These are phyloP conservation scores for Tillandsia fasciculata DNA, from an alignment of 176 grass and related monocot genomes.

Conservation along the genomic window DNA sequence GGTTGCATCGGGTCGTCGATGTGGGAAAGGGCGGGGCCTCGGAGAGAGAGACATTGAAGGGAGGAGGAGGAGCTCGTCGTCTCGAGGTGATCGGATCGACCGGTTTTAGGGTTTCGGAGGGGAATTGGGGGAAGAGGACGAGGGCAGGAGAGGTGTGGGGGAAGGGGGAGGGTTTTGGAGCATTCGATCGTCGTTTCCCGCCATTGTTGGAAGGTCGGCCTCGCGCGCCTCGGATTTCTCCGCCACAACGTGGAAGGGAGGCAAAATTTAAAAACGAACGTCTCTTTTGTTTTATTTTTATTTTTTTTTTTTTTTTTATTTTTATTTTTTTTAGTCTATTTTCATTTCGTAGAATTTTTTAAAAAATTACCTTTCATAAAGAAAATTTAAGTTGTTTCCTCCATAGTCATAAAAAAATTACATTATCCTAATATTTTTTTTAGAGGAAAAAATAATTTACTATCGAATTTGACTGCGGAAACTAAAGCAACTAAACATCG, in stretches of 20 bases:
- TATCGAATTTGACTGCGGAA: too few species aligned
- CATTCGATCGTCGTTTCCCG: constrained; percentile 3
- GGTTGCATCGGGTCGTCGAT: background rate
- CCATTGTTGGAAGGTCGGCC: background rate
- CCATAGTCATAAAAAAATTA: too few species aligned
- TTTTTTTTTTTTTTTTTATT: too few species aligned
- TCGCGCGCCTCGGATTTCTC: background rate
- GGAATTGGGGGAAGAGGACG: background rate
- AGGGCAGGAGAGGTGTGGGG: background rate
- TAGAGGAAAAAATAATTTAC: too few species aligned
- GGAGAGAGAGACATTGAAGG: background rate
- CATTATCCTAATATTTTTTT: too few species aligned
- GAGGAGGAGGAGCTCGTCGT: background rate
- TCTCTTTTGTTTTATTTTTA: too few species aligned
- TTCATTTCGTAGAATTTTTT: too few species aligned
- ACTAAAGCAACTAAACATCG: too few species aligned
- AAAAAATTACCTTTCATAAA: too few species aligned
- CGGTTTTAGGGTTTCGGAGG: background rate
- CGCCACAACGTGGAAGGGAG: background rate
- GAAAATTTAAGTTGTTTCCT: too few species aligned
- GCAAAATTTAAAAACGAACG: too few species aligned
- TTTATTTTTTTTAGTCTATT: too few species aligned
- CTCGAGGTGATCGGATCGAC: background rate
- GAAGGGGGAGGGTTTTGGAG: background rate
- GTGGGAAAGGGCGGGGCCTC: background rate